Base-by-base conservation (phyloP, 495 filamentous ascomycete genomes). In the Penicillium manginii region DNA sequence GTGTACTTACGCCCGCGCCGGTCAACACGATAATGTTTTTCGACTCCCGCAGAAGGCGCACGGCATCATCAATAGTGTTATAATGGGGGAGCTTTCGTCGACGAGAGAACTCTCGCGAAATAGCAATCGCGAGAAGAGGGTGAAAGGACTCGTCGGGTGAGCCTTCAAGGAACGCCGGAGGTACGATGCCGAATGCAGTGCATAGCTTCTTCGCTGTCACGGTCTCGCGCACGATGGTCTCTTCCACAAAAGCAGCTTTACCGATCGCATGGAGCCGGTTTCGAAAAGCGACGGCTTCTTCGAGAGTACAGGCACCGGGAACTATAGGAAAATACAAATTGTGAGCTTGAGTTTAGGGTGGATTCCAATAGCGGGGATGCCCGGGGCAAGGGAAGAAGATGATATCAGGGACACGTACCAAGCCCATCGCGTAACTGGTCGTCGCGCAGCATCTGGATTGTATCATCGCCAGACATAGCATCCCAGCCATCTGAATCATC, bases 11-110 rank as follows among this genome's bases (percentile, higher is more conserved):
- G 40, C 94, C 94, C 21, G 94, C 94, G 59, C 94, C 94, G 7
- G 94, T 98, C 45, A 98, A 81, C 37, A 98, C 91, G 58, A 98
- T 86, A 67, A 98, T 91, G 66, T 96, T 96, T 58, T 85, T 81
- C 10, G 87, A 83, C 64, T 84, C 81, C 59, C 86, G 81, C 8
- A 98, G 79, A 15, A 98, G 77, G 9, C 79, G 69, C 8, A 93
- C 91, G 4, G 91, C 96, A 73, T 98, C 93, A 53, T 96, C 89
- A 45, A 98, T 76, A 6, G 88, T 86, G 73, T 96, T 98, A 74
- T 91, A 92, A 62, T 90, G 79, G 14, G 81, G 73, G 17, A 98
- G 80, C 74, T 96, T 97, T 40, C 81, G 84, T 31, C 94, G 83
- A 70, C 91, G 91, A 21, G 83, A 83, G 58, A 96, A 81, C 69